Evolutionary conservation across 1,284 basidiomycete genomes (phyloP).

Genomic region (Sanghuangporus baumii): DNA sequence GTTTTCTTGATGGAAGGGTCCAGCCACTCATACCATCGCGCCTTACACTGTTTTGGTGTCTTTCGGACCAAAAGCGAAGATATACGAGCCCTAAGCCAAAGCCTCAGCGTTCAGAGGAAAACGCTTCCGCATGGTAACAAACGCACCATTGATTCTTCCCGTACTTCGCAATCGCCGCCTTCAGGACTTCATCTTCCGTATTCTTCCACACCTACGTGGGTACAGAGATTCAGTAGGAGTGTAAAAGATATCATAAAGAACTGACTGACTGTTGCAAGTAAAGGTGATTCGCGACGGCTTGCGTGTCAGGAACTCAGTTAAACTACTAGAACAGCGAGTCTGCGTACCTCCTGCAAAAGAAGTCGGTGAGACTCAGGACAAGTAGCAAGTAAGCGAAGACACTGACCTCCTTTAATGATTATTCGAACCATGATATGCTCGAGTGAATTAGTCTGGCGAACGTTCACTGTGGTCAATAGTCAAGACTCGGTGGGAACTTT

Average conservation of each 20-base stretch:
- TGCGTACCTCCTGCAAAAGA: conserved; percentile 16
- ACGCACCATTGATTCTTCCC: conserved; percentile 92
- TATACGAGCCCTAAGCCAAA: conserved; percentile 81
- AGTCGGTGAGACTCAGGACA: background rate
- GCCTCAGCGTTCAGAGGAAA: conserved; percentile 11
- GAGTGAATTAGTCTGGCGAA: background rate
- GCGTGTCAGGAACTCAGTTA: conserved; percentile 2
- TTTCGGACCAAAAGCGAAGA: conserved; percentile 97
- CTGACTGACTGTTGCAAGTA: conserved; percentile 8
- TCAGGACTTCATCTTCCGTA: conserved; percentile 96
- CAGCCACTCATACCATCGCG: conserved; percentile 99
- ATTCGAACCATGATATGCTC: conserved; percentile 67
- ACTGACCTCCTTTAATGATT: conserved; percentile 87
- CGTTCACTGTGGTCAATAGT: background rate
- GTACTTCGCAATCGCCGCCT: conserved; percentile 96
- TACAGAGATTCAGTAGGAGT: conserved; percentile 15
- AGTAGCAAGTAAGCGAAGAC: conserved; percentile 6
- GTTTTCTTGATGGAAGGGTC: conserved; percentile 99
- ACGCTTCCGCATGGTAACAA: background rate
- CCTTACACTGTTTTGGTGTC: conserved; percentile 99
- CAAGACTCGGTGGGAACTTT: background rate
- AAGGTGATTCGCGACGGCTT: background rate
- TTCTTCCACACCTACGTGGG: conserved; percentile 42
- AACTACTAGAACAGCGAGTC: background rate
- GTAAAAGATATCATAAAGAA: conserved; percentile 25